Conservation (phyloP, 2,329 filamentous ascomycete genomes). For the Biscogniauxia marginata region DNA sequence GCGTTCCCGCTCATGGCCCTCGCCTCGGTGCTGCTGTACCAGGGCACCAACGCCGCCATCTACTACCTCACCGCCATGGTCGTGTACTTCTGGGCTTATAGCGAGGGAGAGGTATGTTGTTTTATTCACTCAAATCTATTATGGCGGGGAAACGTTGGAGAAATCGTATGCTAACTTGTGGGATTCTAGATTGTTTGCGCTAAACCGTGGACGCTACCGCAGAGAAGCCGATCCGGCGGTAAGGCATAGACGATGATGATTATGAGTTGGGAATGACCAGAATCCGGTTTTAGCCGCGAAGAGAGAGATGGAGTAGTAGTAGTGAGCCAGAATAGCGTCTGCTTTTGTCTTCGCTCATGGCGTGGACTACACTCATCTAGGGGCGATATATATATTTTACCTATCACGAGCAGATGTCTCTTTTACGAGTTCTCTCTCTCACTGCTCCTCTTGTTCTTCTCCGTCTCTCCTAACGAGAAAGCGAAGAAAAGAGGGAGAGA, state of each 20-base stretch:
- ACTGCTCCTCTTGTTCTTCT: too few species aligned
- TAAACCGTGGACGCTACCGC: conserved; percentile 68
- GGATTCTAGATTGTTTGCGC: conserved; percentile 60
- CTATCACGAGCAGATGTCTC: too few species aligned
- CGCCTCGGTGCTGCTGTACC: conserved; percentile 77
- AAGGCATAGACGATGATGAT: conserved; percentile 39
- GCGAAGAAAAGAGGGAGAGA: neutral
- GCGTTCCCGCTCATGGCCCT: conserved; percentile 78
- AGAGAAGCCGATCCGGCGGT: conserved; percentile 41
- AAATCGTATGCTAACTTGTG: conserved; percentile 5
- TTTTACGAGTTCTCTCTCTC: too few species aligned
- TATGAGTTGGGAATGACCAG: neutral
- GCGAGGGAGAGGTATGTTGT: conserved; percentile 84
- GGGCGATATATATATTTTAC: too few species aligned
- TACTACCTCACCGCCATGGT: conserved; percentile 86
- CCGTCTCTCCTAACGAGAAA: too few species aligned
- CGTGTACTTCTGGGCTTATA: conserved; percentile 96
- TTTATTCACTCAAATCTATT: neutral
- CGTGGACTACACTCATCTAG: too few species aligned
- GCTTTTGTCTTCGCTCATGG: too few species aligned
- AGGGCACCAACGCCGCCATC: conserved; percentile 85
- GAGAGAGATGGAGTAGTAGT: neutral
- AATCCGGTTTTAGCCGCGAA: neutral
- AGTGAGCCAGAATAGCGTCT: neutral
- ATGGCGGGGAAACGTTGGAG: neutral